These are phyloP conservation scores for Colletotrichum gloeosporioides DNA, from an alignment of 2,329 filamentous ascomycete species.

Conservation along the genomic window DNA sequence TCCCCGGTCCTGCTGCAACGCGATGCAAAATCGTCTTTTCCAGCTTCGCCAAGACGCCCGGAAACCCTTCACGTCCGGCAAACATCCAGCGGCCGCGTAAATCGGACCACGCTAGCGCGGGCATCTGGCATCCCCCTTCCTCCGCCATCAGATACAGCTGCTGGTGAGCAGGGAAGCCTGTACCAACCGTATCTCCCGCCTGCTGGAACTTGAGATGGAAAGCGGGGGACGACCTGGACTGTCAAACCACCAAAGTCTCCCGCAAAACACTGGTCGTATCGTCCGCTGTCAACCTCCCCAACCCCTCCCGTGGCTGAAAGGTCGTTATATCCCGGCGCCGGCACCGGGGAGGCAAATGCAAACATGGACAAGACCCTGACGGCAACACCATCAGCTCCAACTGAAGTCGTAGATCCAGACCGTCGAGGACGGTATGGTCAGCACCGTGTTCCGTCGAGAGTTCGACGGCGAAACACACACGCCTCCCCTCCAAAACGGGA, in stretches of 20 bases:
- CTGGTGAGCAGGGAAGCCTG: neutral
- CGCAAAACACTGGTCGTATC: neutral
- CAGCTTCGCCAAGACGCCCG: neutral
- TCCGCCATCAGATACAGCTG: neutral
- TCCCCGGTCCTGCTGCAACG: neutral
- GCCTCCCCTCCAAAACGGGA: neutral
- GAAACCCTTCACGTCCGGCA: neutral
- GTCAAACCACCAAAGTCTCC: neutral
- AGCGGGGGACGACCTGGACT: neutral
- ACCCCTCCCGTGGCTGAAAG: neutral
- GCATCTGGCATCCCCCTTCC: neutral
- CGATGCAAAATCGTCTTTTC: neutral
- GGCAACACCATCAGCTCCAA: neutral
- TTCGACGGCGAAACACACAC: constrained; percentile 13
- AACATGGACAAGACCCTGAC: constrained; percentile 4
- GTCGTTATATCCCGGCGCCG: neutral
- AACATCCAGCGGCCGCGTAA: neutral
- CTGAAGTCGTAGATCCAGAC: neutral
- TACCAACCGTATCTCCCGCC: neutral
- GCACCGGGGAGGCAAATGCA: neutral
- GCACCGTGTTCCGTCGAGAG: neutral
- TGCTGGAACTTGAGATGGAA: neutral
- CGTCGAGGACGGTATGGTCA: neutral
- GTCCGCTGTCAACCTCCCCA: neutral
- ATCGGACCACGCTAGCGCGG: neutral